Evolutionary conservation across 2,329 filamentous ascomycete species (phyloP).

Genomic region (Colletotrichum sojae): DNA sequence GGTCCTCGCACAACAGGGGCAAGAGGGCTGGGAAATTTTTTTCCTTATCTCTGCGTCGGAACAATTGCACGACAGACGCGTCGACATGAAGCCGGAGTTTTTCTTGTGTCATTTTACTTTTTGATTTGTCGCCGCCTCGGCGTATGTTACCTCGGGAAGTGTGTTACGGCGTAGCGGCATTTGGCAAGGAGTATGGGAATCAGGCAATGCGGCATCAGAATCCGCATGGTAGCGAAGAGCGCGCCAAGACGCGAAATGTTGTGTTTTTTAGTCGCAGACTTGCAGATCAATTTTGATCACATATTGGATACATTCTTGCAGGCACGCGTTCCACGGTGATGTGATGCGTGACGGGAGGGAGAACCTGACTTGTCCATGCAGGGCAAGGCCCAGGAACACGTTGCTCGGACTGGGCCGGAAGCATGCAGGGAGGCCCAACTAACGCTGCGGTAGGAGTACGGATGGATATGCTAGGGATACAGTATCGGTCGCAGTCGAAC

Average conservation of each 20-base stretch:
- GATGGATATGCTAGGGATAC: not conserved
- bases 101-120: not conserved
- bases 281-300: conserved; percentile 30
- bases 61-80: conserved; percentile 12
- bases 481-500: too few relatives aligned
- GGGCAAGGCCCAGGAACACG: conserved; percentile 34
- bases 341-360: not conserved
- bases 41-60: conserved; percentile 21
- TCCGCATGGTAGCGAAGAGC: conserved; percentile 13
- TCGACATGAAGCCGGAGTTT: conserved; percentile 25
- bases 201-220: conserved; percentile 32
- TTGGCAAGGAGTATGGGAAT: conserved; percentile 27
- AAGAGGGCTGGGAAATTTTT: conserved; percentile 2
- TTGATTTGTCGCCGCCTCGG: conserved; percentile 7
- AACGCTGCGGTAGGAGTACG: not conserved
- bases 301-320: conserved; percentile 17
- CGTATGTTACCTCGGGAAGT: not conserved
- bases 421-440: conserved; percentile 38
- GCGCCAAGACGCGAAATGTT: conserved; percentile 20
- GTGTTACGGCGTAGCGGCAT: conserved; percentile 26
- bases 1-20: conserved; percentile 10
- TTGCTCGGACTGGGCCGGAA: conserved; percentile 29
- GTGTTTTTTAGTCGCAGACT: conserved; percentile 19
- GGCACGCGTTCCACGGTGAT: not conserved
- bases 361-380: conserved; percentile 15